Evolutionary conservation across 2,329 filamentous ascomycete species (phyloP).

Genomic region (Ambrosiella cleistominuta): DNA sequence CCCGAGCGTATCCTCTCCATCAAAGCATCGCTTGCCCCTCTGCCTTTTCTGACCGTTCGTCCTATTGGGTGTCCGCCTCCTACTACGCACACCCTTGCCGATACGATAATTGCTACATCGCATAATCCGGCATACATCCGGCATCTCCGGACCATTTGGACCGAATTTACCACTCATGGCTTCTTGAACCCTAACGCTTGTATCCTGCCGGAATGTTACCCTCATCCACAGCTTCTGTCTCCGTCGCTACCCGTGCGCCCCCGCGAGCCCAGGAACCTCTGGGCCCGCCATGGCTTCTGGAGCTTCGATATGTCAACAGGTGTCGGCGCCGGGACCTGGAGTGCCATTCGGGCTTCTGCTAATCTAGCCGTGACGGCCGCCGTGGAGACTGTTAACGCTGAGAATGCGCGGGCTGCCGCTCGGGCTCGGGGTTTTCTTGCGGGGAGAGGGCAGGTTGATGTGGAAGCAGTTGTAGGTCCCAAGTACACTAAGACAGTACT

Average conservation of each 20-base stretch:
- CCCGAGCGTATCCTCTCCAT: conserved; percentile 6
- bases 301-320: conserved; percentile 17
- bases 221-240: conserved; percentile 6
- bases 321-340: conserved; percentile 15
- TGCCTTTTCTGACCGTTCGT: conserved; percentile 3
- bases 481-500: conserved; percentile 12
- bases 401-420: conserved; percentile 3
- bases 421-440: not conserved
- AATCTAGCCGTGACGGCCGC: conserved; percentile 14
- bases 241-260: not conserved
- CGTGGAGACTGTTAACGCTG: conserved; percentile 5
- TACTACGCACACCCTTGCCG: conserved; percentile 5
- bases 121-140: conserved; percentile 14
- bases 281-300: conserved; percentile 15
- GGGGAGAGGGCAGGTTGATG: not conserved
- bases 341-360: conserved; percentile 14
- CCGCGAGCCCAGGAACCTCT: conserved; percentile 9
- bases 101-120: conserved; percentile 7
- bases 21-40: conserved; percentile 1
- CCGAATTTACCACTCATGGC: conserved; percentile 11
- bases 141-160: conserved; percentile 14
- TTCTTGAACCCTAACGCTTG: conserved; percentile 13
- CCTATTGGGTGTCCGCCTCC: conserved; percentile 1
- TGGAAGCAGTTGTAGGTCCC: not conserved
- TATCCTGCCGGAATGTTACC: conserved; percentile 17